Percentiles rank a stretch among this genome's conserved stretches.
Conservation (phyloP, 768 basidiomycete genomes). For the Boletellus ananas region DNA sequence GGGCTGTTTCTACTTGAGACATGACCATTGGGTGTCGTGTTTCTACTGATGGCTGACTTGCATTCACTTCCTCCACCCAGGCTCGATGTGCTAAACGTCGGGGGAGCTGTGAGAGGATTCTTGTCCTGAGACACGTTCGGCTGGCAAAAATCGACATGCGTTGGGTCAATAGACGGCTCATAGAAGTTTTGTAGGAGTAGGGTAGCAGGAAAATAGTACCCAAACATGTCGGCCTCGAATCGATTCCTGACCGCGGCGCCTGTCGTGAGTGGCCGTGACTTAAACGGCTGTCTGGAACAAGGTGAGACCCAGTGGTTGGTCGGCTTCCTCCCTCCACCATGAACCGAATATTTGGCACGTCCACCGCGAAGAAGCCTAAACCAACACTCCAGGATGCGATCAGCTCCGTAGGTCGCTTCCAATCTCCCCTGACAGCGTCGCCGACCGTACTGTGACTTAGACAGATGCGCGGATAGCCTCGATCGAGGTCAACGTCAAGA, state of each 20-base stretch:
- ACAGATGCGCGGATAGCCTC: constrained; percentile 83
- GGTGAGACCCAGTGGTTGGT: background rate
- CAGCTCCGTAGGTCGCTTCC: constrained; percentile 53
- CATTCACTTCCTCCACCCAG: constrained; percentile 31
- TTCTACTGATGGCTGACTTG: constrained; percentile 8
- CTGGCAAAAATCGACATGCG: background rate
- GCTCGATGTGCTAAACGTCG: constrained; percentile 85
- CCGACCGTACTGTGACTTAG: constrained; percentile 36
- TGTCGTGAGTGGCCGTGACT: background rate
- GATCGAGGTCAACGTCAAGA: constrained; percentile 95
- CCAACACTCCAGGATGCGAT: constrained; percentile 92
- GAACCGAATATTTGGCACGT: constrained; percentile 84
- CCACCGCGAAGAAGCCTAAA: constrained; percentile 77
- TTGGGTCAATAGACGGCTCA: background rate
- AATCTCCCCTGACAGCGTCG: background rate
- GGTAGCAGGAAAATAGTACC: too few species aligned
- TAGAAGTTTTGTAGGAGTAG: background rate
- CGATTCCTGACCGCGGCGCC: too few species aligned
- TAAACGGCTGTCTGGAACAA: background rate
- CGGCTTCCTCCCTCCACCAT: constrained; percentile 35
- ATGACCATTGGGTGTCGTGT: background rate
- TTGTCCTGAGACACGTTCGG: constrained; percentile 44
- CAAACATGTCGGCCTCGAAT: background rate
- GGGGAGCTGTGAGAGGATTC: constrained; percentile 89
- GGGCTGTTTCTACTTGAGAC: background rate